Evolutionary conservation across 805 yeast genomes (phyloP).

Genomic region (Ogataea allantospora): DNA sequence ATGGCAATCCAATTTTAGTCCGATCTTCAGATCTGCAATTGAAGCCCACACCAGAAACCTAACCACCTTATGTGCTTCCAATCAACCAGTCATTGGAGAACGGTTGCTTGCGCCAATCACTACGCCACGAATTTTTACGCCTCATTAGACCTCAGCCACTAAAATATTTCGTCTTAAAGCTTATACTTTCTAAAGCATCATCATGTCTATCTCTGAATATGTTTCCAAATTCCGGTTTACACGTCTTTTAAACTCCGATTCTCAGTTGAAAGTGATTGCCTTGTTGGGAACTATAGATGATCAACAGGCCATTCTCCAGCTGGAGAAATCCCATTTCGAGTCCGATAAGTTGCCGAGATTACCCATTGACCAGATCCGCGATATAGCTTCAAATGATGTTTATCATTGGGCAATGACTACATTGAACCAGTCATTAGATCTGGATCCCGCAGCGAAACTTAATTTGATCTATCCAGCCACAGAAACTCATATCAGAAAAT

Average conservation of each 20-base stretch:
- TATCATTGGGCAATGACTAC: conserved; percentile 76
- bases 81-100: no score
- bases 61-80: no score
- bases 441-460: conserved; percentile 61
- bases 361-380: conserved; percentile 25
- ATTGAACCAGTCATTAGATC: conserved; percentile 44
- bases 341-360: conserved; percentile 27
- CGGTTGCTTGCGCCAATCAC: conserved; percentile 6
- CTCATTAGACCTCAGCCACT: not conserved
- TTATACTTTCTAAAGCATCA: no score
- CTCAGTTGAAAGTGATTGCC: conserved; percentile 64
- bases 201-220: conserved; percentile 27
- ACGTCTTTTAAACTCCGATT: conserved; percentile 53
- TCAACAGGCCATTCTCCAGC: conserved; percentile 62
- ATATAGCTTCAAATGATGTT: conserved; percentile 72
- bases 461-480: conserved; percentile 90
- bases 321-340: conserved; percentile 71
- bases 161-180: not conserved
- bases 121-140: conserved; percentile 4
- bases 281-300: conserved; percentile 65
- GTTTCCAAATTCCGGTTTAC: conserved; percentile 43
- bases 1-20: no score
- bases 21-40: no score
- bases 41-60: no score
- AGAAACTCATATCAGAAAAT: conserved; percentile 76